phyloP scores from a whole-genome alignment of 257 asterid species.

The Prunella vulgaris region DNA sequence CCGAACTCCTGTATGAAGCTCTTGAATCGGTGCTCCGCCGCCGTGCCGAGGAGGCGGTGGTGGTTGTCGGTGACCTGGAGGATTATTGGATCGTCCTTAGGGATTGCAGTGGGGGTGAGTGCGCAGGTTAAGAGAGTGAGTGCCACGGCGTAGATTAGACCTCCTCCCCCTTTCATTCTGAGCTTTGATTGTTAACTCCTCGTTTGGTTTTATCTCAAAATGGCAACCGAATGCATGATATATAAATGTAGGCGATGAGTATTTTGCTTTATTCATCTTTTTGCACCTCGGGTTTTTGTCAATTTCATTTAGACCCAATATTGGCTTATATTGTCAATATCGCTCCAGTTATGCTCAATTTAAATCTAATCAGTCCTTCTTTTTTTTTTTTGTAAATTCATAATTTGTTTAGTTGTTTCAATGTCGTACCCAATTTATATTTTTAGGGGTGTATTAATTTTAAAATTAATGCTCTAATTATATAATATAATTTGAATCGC shows the following conservation, averaged over 20 bases:
- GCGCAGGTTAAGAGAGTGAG: constrained; percentile 47
- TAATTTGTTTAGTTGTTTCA: no score
- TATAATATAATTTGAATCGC: no score
- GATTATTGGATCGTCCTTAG: constrained; percentile 37
- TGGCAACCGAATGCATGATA: neutral
- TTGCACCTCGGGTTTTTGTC: neutral
- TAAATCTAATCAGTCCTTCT: no score
- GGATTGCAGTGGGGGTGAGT: constrained; percentile 23
- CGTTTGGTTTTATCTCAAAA: neutral
- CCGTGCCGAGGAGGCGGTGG: constrained; percentile 55
- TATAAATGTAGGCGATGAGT: constrained; percentile 14
- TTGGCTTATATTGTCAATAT: no score
- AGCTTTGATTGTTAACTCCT: neutral
- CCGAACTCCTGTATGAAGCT: constrained; percentile 50
- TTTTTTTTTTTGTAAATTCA: no score
- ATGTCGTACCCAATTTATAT: no score
- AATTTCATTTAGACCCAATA: neutral
- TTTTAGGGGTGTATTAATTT: no score
- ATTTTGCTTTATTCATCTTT: constrained; percentile 12
- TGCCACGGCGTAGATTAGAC: constrained; percentile 31
- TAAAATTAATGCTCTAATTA: no score
- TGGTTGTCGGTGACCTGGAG: constrained; percentile 63
- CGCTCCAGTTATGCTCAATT: no score
- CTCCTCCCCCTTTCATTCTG: constrained; percentile 35
- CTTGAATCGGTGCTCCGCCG: constrained; percentile 58